Evolutionary conservation across 108 stramenopile genomes (phyloP).

Genomic region (Skeletonema marinoi): DNA sequence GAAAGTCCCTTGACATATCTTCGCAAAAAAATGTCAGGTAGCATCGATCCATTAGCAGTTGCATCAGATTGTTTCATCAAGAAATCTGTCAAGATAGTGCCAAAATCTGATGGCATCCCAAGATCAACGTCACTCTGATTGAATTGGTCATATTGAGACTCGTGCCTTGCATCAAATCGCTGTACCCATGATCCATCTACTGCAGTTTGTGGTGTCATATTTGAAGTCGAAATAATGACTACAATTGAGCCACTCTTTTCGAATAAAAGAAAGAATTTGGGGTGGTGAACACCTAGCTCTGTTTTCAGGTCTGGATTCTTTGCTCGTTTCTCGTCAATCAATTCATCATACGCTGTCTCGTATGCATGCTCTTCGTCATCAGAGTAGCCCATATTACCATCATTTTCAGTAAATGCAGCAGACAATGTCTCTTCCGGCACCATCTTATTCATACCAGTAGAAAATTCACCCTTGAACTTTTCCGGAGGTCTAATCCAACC

Average conservation of each 20-base stretch:
- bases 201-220: conserved; percentile 54
- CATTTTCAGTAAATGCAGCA: neutral
- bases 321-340: neutral
- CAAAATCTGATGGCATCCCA: conserved; percentile 64
- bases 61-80: conserved; percentile 64
- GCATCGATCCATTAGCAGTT: conserved; percentile 34
- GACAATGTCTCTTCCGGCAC: neutral
- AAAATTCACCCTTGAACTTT: neutral
- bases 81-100: conserved; percentile 65
- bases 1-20: conserved; percentile 42
- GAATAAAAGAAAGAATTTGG: conserved; percentile 83
- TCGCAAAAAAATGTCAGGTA: conserved; percentile 52
- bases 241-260: conserved; percentile 66
- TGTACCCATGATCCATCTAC: conserved; percentile 83
- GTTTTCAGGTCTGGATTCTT: conserved; percentile 5
- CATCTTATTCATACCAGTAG: neutral
- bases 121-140: conserved; percentile 17
- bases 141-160: conserved; percentile 1
- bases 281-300: conserved; percentile 73
- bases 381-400: neutral
- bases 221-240: conserved; percentile 76
- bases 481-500: conserved; percentile 27
- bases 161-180: conserved; percentile 51
- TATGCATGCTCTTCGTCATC: conserved; percentile 1
- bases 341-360: neutral